Evolutionary conservation across 768 basidiomycete genomes (phyloP).

Genomic region (Mycena latifolia): DNA sequence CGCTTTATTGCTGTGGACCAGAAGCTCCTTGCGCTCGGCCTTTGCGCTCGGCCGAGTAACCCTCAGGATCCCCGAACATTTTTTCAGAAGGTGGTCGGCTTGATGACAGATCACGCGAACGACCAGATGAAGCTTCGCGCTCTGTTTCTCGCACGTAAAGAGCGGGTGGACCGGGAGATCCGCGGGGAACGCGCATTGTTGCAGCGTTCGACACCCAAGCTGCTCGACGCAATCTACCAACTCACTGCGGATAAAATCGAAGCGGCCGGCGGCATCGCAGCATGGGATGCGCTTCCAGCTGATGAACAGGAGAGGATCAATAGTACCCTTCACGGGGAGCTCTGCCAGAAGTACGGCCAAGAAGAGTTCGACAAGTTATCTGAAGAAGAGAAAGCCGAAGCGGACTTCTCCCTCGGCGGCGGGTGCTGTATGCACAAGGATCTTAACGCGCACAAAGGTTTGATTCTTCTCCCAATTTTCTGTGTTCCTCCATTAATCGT

Average conservation of each 20-base stretch:
- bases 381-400: slow-evolving; percentile 20
- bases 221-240: background rate
- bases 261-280: background rate
- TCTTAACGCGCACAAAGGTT: slow-evolving; percentile 41
- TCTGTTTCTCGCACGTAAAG: background rate
- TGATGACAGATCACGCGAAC: slow-evolving; percentile 17
- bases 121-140: slow-evolving; percentile 15
- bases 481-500: background rate
- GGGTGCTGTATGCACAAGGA: slow-evolving; percentile 47
- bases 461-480: background rate
- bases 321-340: background rate
- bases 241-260: background rate
- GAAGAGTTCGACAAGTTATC: slow-evolving; percentile 26
- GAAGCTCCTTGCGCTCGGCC: too few species aligned
- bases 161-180: slow-evolving; percentile 11
- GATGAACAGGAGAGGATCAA: background rate
- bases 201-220: background rate
- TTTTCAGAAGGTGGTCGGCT: background rate
- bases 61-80: slow-evolving; percentile 4
- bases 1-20: slow-evolving; percentile 5
- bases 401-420: slow-evolving; percentile 38
- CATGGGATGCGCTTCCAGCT: slow-evolving; percentile 19
- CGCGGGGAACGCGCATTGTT: slow-evolving; percentile 4
- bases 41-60: too few species aligned
- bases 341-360: slow-evolving; percentile 29